Evolutionary conservation across 306 rosid species (phyloP).

Genomic region (Hippophae tibetana): DNA sequence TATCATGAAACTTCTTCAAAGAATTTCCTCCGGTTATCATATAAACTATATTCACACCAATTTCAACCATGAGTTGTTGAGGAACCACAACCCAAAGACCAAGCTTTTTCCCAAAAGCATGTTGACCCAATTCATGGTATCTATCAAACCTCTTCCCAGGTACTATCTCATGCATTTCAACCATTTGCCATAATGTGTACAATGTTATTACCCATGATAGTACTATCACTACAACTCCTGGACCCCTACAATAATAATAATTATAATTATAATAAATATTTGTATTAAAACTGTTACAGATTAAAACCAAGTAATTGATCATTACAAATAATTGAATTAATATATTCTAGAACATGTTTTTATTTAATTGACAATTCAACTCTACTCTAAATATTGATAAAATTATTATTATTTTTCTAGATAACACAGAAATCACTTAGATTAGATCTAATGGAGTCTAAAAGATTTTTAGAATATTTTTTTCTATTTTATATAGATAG

Average conservation of each 20-base stretch:
- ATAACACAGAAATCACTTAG: too few species aligned
- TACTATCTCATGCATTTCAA: slow-evolving; percentile 33
- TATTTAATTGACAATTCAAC: too few species aligned
- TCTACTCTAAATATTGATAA: too few species aligned
- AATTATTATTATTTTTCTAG: too few species aligned
- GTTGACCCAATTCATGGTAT: slow-evolving; percentile 39
- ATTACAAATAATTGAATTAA: too few species aligned
- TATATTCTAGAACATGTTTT: too few species aligned
- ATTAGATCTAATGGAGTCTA: too few species aligned
- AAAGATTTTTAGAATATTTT: too few species aligned
- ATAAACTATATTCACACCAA: slow-evolving; percentile 28
- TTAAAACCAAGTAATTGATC: too few species aligned
- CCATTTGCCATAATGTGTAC: slow-evolving; percentile 42
- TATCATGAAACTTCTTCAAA: slow-evolving; percentile 24
- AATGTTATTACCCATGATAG: slow-evolving; percentile 37
- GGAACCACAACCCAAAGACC: slow-evolving; percentile 39
- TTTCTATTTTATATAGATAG: too few species aligned
- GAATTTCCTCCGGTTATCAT: slow-evolving; percentile 41
- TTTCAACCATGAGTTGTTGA: slow-evolving; percentile 30
- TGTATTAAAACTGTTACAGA: too few species aligned
- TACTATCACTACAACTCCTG: slow-evolving; percentile 22
- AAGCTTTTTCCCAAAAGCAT: slow-evolving; percentile 28
- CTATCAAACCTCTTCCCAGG: slow-evolving; percentile 38
- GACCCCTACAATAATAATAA: slow-evolving; percentile 22
- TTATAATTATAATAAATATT: too few species aligned